Percentiles rank a stretch among this genome's conserved stretches.
Evolutionary conservation across 108 stramenopile genomes (phyloP).

Genomic region (Skeletonema costatum): DNA sequence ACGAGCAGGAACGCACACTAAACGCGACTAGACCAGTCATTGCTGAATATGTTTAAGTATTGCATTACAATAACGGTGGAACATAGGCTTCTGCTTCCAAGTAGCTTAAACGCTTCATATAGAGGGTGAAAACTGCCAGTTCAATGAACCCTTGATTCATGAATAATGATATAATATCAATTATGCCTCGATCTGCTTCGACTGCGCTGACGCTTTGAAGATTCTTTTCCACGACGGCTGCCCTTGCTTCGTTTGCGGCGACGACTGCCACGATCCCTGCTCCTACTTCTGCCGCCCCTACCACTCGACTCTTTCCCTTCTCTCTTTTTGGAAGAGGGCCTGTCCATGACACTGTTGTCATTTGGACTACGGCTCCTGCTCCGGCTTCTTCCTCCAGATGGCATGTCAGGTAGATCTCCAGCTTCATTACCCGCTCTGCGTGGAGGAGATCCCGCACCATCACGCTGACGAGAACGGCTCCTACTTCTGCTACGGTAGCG

Average conservation of each 20-base stretch:
- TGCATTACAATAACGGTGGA: neutral
- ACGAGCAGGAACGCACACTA: neutral
- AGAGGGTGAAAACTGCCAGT: neutral
- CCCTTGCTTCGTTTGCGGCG: slow-evolving; percentile 35
- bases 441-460: slow-evolving; percentile 25
- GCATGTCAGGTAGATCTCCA: slow-evolving; percentile 32
- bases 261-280: slow-evolving; percentile 42
- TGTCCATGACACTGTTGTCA: slow-evolving; percentile 33
- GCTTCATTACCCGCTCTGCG: slow-evolving; percentile 31
- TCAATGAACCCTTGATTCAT: neutral
- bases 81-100: neutral
- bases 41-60: neutral
- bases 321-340: slow-evolving; percentile 44
- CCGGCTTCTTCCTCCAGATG: slow-evolving; percentile 28
- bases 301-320: slow-evolving; percentile 49
- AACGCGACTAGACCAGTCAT: neutral
- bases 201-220: slow-evolving; percentile 26
- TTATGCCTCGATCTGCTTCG: slow-evolving; percentile 34
- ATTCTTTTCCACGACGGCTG: slow-evolving; percentile 32
- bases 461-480: slow-evolving; percentile 34
- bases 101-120: neutral
- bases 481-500: slow-evolving; percentile 38
- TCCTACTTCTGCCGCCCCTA: slow-evolving; percentile 44
- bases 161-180: neutral
- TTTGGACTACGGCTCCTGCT: slow-evolving; percentile 42